Base-by-base conservation (phyloP, 192 early-diverging fungal genomes). In the Rhizophagus prolifer region DNA sequence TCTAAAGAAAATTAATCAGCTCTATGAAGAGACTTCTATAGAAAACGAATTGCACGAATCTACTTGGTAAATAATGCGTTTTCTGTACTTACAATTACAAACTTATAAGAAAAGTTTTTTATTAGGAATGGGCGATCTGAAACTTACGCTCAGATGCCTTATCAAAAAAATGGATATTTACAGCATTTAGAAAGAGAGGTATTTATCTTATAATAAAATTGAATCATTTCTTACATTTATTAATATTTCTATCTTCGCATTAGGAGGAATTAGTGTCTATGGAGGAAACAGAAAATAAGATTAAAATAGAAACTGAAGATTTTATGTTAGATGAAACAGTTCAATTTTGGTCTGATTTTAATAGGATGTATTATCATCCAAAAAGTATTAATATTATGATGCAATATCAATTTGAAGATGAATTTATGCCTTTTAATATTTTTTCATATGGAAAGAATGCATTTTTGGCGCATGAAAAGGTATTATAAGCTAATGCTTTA, bases 301-400 rank as follows among this genome's bases (percentile, higher is more conserved):
- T 50, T 10, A 44, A 70, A 50, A 30, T 70, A 47, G 68, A 74
- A 26, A 60, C 75, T 46, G 77, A 69, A 54, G 73, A 85, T 23
- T 65, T 84, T n/a, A 74, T 87, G 23, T 75, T 93, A 44, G 88
- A 94, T 30, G 75, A 74, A 21, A 78, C 79, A 23, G 86, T 88
- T 46, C 80, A 81, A 46, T 85, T 83, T 19, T 97, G 96, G 95
- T 90, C 95, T 0, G 95, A 98, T 76, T 94, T 88, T 79, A 92
- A 89, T 79, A 86, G 89, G 38, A 84, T 90, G 21, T 93, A 86
- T 72, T 95, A 90, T 80, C 91, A 93, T 71, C 91, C 91, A 62
- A 87, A 91, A 26, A 87, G 93, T 1, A 79, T 90, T 50, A 82
- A 81, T 59, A 60, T 70, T n/a, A 73, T 90, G 13, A 76, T 67